phyloP scores from a whole-genome alignment of 2,329 filamentous ascomycete species.

The Claviceps citrina region DNA sequence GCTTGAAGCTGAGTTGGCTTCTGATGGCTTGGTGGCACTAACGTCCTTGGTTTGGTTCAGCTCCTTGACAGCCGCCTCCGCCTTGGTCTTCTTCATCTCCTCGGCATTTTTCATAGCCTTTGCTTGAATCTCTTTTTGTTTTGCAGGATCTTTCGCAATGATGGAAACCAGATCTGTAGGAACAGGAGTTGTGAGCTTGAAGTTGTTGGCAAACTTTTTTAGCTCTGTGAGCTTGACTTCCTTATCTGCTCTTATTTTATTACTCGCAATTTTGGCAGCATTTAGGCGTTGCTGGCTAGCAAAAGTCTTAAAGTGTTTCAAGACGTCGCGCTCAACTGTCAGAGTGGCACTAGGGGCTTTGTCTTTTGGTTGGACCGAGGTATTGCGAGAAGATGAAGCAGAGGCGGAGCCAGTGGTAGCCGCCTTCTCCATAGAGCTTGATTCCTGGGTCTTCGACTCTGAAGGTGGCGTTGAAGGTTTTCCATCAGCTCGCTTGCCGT shows the following conservation, averaged over 20 bases:
- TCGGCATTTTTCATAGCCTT: slow-evolving; percentile 68
- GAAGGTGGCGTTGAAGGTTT: slow-evolving; percentile 10
- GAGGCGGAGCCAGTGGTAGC: slow-evolving; percentile 18
- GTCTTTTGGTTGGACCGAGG: slow-evolving; percentile 25
- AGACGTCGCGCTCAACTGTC: slow-evolving; percentile 46
- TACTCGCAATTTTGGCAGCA: slow-evolving; percentile 39
- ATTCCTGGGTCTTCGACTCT: slow-evolving; percentile 18
- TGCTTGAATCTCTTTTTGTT: slow-evolving; percentile 84
- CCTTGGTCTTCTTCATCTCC: slow-evolving; percentile 41
- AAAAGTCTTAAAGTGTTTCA: slow-evolving; percentile 49
- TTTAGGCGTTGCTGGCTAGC: slow-evolving; percentile 40
- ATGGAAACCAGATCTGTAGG: slow-evolving; percentile 86
- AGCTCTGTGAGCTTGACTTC: slow-evolving; percentile 86
- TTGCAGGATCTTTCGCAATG: slow-evolving; percentile 87
- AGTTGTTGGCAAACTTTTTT: slow-evolving; percentile 85
- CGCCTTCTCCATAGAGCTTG: slow-evolving; percentile 13
- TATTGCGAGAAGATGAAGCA: slow-evolving; percentile 23
- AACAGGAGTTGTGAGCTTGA: slow-evolving; percentile 87
- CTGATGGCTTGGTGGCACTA: slow-evolving; percentile 21
- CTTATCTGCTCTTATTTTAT: slow-evolving; percentile 58
- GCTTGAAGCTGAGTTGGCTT: slow-evolving; percentile 11
- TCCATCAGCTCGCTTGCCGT: slow-evolving; percentile 18
- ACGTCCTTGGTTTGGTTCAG: slow-evolving; percentile 29
- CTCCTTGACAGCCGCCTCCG: slow-evolving; percentile 29
- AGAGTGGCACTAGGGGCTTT: slow-evolving; percentile 29